Evolutionary conservation across 2,329 filamentous ascomycete species (phyloP).

Genomic region (Fusarium nodosum): DNA sequence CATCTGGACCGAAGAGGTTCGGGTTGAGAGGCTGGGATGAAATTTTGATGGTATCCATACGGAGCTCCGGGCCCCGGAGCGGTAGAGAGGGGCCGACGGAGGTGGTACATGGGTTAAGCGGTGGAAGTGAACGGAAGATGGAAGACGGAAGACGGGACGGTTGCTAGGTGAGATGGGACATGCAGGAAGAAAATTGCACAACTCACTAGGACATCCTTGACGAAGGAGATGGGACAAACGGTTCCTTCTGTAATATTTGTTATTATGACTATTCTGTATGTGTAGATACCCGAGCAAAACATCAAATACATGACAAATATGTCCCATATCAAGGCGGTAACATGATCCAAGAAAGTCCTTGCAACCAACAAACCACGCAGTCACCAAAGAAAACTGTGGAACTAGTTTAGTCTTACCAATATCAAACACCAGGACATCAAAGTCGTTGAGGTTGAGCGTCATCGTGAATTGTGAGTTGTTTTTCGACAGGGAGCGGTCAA

Average conservation of each 20-base stretch:
- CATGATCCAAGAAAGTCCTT: conserved; percentile 15
- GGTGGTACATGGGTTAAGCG: conserved; percentile 29
- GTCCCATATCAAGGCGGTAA: conserved; percentile 6
- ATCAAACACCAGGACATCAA: conserved; percentile 55
- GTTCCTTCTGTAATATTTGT: conserved; percentile 74
- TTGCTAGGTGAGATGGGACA: conserved; percentile 34
- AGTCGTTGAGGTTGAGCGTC: conserved; percentile 49
- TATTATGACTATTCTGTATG: conserved; percentile 41
- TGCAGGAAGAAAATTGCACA: conserved; percentile 28
- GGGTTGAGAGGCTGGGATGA: conserved; percentile 42
- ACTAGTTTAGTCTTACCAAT: conserved; percentile 53
- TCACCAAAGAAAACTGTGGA: conserved; percentile 15
- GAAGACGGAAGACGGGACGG: conserved; percentile 38
- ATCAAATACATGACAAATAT: conserved; percentile 17
- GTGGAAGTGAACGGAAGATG: conserved; percentile 37
- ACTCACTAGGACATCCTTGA: conserved; percentile 85
- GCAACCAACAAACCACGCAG: conserved; percentile 5
- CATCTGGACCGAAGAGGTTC: conserved; percentile 33
- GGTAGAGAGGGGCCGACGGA: conserved; percentile 35
- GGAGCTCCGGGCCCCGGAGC: conserved; percentile 43
- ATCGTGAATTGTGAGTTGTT: conserved; percentile 29
- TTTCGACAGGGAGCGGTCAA: conserved; percentile 41
- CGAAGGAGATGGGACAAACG: conserved; percentile 85
- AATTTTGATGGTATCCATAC: conserved; percentile 33
- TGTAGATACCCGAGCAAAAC: conserved; percentile 16